A percentile compares a stretch with the other conserved stretches of the same genome.
Conservation (phyloP, 139 green algal genomes). For the Volvox africanus region DNA sequence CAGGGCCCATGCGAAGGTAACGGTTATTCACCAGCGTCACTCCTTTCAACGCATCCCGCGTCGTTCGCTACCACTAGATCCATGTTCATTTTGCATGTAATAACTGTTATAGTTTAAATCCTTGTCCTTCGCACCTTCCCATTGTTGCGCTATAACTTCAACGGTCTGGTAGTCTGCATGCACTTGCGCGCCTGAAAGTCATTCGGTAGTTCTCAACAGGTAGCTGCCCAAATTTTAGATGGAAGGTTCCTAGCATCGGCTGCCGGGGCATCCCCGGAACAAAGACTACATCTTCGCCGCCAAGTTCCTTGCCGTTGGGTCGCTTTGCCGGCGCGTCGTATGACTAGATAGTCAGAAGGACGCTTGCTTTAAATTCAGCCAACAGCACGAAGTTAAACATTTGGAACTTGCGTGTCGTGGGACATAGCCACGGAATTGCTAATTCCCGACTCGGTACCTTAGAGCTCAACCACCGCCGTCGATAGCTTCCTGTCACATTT, state of each 20-base stretch:
- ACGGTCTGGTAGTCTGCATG: neutral
- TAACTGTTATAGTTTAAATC: neutral
- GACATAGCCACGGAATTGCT: neutral
- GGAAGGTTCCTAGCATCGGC: conserved; percentile 33
- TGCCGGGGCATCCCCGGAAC: conserved; percentile 3
- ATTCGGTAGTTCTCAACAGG: too few species aligned
- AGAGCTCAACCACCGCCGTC: neutral
- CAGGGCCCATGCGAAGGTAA: neutral
- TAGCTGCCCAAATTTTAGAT: neutral
- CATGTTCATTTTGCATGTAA: neutral
- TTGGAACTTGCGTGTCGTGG: too few species aligned
- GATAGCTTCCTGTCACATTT: neutral
- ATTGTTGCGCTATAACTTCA: neutral
- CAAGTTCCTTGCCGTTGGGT: neutral
- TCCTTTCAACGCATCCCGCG: neutral
- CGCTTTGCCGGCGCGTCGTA: too few species aligned
- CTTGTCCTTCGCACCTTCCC: too few species aligned
- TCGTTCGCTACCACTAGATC: neutral
- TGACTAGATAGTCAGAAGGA: too few species aligned
- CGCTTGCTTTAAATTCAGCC: too few species aligned
- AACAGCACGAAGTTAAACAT: too few species aligned
- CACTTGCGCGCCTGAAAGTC: too few species aligned
- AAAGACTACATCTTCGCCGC: neutral
- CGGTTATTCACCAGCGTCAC: neutral
- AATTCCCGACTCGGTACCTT: neutral